Evolutionary conservation across 345 rosid genomes (phyloP).

Genomic region (Citrus trifoliata): DNA sequence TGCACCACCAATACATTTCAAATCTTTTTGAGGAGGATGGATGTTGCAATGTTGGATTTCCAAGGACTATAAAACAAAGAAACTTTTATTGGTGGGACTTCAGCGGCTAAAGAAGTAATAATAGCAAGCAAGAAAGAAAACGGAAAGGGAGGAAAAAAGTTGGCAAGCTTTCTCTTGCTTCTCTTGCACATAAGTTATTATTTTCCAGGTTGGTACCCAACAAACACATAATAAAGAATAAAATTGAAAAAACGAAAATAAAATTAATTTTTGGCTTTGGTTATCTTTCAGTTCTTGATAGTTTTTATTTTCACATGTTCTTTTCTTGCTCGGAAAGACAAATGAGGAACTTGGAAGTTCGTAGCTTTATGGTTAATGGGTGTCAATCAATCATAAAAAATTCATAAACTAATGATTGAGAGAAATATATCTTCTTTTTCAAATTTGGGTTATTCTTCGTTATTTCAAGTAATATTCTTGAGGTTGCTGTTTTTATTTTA

Average conservation of each 20-base stretch:
- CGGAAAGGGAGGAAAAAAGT: constrained; percentile 32
- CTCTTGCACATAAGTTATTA: constrained; percentile 25
- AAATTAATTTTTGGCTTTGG: neutral
- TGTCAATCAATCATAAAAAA: constrained; percentile 58
- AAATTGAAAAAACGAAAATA: neutral
- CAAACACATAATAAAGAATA: neutral
- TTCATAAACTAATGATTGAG: constrained; percentile 59
- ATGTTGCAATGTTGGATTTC: neutral
- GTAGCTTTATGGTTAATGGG: constrained; percentile 46
- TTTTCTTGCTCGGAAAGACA: neutral
- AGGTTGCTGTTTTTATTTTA: neutral
- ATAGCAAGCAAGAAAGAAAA: constrained; percentile 37
- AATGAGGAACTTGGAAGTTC: constrained; percentile 22
- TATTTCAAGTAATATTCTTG: constrained; percentile 56
- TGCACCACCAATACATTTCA: neutral
- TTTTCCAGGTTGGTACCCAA: constrained; percentile 28
- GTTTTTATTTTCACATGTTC: neutral
- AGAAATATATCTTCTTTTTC: constrained; percentile 35
- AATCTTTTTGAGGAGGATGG: neutral
- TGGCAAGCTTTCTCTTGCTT: constrained; percentile 40
- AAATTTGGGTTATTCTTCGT: constrained; percentile 46
- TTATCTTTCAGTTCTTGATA: neutral
- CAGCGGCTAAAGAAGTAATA: constrained; percentile 27
- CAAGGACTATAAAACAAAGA: constrained; percentile 29
- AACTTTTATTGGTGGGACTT: constrained; percentile 27